Base-by-base conservation (phyloP, 108 stramenopile species). In the Schizochytrium sp. region DNA sequence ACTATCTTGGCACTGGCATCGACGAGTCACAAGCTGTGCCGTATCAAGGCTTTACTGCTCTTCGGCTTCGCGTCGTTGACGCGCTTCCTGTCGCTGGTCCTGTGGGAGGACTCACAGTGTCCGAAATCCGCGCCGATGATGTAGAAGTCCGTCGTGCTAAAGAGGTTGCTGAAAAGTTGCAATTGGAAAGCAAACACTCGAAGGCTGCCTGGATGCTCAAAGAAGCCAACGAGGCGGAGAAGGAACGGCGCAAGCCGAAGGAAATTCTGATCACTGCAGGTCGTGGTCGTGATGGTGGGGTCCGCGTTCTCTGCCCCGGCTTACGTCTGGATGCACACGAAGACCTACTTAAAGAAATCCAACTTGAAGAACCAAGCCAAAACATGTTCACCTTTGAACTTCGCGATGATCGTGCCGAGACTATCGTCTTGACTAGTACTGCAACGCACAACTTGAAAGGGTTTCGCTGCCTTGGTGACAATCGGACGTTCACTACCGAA, bases 271-370 rank as follows among this genome's bases (percentile, higher is more conserved):
- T 50, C 45, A 55, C 76, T n/a, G 76, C 76, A 28, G 76, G 76
- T 17, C 19, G 76, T 10, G 76, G 50, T 10, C 76, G 76, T n/a
- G 76, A 83, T 28, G 76, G 76, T n/a, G 76, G 76, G 50, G 76
- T 83, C 17, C 76, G 76, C 2, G 53, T 83, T 17, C 47, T 83
- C 50, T 83, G 76, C 47, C 76, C 76, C 40, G 76, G 50, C 0
- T 53, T 83, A n/a, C 76, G 76, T 5, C 53, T 83, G 0, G 76
- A 83, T 28, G 53, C 76, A 5, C 50, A 49, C 50, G 76, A 7
- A 8, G 76, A 83, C 76, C 3, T 83, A 10, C n/a, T 83, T 0
- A 40, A 55, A 10, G 76, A 83, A n/a, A 49, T 55, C 0, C 50
- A 83, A 28, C 76, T 83, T 10, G 76, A 83, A 50, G 47, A 49